A percentile compares a stretch with the other conserved stretches of the same genome.
Conservation (phyloP, 108 stramenopile species). For the Mayamaea pseudoterrestris region DNA sequence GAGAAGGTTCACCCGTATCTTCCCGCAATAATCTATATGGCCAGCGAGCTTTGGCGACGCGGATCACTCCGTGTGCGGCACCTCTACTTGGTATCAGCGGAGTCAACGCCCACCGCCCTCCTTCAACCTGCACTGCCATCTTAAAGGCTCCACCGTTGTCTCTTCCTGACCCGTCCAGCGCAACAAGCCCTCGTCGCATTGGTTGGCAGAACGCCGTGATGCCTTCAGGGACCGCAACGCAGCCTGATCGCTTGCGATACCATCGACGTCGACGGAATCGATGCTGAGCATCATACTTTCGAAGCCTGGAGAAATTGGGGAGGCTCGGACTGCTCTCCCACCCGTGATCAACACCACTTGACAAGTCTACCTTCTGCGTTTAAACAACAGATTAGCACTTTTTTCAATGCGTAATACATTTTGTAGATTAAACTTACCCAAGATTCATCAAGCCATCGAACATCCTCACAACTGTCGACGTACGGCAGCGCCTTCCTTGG, state of each 20-base stretch:
- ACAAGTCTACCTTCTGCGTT: constrained; percentile 7
- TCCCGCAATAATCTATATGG: constrained; percentile 7
- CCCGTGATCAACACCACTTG: constrained; percentile 16
- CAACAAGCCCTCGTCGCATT: too few species aligned
- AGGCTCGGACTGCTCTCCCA: constrained; percentile 55
- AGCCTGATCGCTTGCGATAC: constrained; percentile 26
- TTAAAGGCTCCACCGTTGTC: too few species aligned
- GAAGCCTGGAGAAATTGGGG: constrained; percentile 23
- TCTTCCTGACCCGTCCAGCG: too few species aligned
- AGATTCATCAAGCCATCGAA: constrained; percentile 24
- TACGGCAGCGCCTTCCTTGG: background rate
- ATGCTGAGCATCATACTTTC: constrained; percentile 35
- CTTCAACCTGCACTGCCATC: constrained; percentile 4
- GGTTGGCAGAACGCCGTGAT: too few species aligned
- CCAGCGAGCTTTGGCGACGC: constrained; percentile 44
- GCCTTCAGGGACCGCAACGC: too few species aligned
- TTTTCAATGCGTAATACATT: too few species aligned
- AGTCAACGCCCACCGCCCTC: constrained; percentile 3
- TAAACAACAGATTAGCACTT: too few species aligned
- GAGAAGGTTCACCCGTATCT: too few species aligned
- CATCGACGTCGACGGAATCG: constrained; percentile 45
- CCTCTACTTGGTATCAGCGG: constrained; percentile 1
- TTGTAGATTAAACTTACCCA: constrained; percentile 33
- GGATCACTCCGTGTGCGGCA: constrained; percentile 30
- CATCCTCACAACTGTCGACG: constrained; percentile 8